Evolutionary conservation across 2,329 filamentous ascomycete species (phyloP).

Genomic region (Diaporthe amygdali): DNA sequence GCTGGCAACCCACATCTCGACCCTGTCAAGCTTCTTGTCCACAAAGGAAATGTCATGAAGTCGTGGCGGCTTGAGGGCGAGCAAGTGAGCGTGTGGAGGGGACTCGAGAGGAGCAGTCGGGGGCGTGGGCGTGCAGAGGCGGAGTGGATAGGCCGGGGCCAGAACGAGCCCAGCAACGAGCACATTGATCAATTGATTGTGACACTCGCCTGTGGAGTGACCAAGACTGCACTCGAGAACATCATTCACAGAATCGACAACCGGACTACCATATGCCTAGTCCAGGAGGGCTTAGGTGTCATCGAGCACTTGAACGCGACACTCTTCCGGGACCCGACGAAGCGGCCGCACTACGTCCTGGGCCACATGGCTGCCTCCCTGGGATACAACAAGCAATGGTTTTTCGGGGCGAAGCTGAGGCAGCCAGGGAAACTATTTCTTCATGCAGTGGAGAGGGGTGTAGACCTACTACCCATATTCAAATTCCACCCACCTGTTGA

Average conservation of each 20-base stretch:
- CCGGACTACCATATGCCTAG: slow-evolving; percentile 39
- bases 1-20: slow-evolving; percentile 34
- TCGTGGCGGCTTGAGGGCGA: slow-evolving; percentile 30
- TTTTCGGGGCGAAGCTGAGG: slow-evolving; percentile 45
- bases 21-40: slow-evolving; percentile 36
- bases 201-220: slow-evolving; percentile 34
- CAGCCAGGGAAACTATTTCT: slow-evolving; percentile 40
- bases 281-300: slow-evolving; percentile 66
- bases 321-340: slow-evolving; percentile 70
- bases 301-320: slow-evolving; percentile 76
- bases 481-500: slow-evolving; percentile 30
- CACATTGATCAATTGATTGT: slow-evolving; percentile 37
- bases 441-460: slow-evolving; percentile 31
- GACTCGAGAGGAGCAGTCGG: slow-evolving; percentile 19
- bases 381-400: slow-evolving; percentile 43
- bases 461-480: slow-evolving; percentile 24
- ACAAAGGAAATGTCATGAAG: slow-evolving; percentile 29
- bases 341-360: slow-evolving; percentile 77
- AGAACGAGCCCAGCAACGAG: slow-evolving; percentile 9
- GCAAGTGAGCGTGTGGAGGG: slow-evolving; percentile 29
- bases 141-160: slow-evolving; percentile 29
- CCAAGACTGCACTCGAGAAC: slow-evolving; percentile 30
- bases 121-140: slow-evolving; percentile 28
- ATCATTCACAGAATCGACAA: slow-evolving; percentile 38
- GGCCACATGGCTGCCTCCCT: slow-evolving; percentile 63